phyloP scores from a whole-genome alignment of 495 filamentous ascomycete species.

The Immersiella caudata region DNA sequence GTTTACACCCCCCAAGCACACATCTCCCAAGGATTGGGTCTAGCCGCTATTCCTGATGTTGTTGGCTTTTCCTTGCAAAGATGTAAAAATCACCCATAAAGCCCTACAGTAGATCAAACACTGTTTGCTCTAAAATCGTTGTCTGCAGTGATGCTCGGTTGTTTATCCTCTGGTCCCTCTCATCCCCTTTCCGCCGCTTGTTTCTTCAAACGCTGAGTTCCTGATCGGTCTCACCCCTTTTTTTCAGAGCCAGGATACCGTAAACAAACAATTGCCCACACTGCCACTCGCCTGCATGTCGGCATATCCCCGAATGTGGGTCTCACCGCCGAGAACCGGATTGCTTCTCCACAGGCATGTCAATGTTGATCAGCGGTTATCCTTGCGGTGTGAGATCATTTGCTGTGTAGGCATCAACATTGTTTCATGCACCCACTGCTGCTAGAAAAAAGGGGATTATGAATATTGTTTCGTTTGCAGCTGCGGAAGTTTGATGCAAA shows the following conservation, averaged over 20 bases:
- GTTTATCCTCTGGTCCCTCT: neutral
- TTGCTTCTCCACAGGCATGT: neutral
- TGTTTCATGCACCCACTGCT: too few species aligned
- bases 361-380: too few species aligned
- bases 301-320: neutral
- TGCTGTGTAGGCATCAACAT: too few species aligned
- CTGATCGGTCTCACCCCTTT: neutral
- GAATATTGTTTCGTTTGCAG: too few species aligned
- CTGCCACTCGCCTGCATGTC: too few species aligned
- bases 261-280: neutral
- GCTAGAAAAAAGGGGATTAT: too few species aligned
- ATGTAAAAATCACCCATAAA: constrained; percentile 7
- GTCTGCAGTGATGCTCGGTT: neutral
- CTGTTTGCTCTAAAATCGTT: constrained; percentile 4
- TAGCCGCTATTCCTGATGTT: neutral
- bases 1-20: constrained; percentile 9
- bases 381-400: too few species aligned
- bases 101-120: constrained; percentile 2
- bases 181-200: neutral
- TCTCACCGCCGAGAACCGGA: neutral
- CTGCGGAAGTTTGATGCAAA: too few species aligned
- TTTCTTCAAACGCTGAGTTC: too few species aligned
- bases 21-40: constrained; percentile 5
- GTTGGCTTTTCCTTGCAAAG: neutral
- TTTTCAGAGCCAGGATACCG: neutral